Evolutionary conservation across 768 basidiomycete species (phyloP).

Genomic region (Neoboletus brunneissimus): DNA sequence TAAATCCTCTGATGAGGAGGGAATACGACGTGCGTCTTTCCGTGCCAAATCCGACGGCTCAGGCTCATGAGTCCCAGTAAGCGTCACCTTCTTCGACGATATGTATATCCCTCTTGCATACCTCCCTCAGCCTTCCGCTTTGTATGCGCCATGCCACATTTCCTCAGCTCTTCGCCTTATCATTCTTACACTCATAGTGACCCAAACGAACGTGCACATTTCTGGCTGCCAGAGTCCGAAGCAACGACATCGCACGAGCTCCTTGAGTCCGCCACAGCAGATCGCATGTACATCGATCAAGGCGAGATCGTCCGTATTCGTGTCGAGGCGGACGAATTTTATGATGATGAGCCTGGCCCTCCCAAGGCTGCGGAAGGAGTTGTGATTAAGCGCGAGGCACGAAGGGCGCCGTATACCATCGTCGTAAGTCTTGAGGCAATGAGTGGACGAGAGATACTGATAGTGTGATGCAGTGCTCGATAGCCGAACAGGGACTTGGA

Average conservation of each 20-base stretch:
- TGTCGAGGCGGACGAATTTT: conserved; percentile 79
- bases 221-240: conserved; percentile 71
- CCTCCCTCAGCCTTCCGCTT: conserved; percentile 78
- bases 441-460: neutral
- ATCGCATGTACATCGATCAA: conserved; percentile 79
- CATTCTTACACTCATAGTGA: conserved; percentile 46
- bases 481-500: conserved; percentile 79
- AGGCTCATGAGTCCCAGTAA: conserved; percentile 47
- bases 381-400: conserved; percentile 46
- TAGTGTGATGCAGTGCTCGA: conserved; percentile 60
- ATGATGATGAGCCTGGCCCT: conserved; percentile 83
- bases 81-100: conserved; percentile 91
- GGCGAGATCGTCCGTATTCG: conserved; percentile 75
- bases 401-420: conserved; percentile 64
- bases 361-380: conserved; percentile 74
- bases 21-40: conserved; percentile 67
- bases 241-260: conserved; percentile 54
- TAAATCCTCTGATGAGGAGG: conserved; percentile 80
- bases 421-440: conserved; percentile 43
- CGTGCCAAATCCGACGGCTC: neutral
- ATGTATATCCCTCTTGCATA: conserved; percentile 79
- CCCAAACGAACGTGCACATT: conserved; percentile 77
- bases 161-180: neutral
- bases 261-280: conserved; percentile 61
- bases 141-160: conserved; percentile 45